Evolutionary conservation across 306 rosid species (phyloP).

Genomic region (Cicer judaicum): DNA sequence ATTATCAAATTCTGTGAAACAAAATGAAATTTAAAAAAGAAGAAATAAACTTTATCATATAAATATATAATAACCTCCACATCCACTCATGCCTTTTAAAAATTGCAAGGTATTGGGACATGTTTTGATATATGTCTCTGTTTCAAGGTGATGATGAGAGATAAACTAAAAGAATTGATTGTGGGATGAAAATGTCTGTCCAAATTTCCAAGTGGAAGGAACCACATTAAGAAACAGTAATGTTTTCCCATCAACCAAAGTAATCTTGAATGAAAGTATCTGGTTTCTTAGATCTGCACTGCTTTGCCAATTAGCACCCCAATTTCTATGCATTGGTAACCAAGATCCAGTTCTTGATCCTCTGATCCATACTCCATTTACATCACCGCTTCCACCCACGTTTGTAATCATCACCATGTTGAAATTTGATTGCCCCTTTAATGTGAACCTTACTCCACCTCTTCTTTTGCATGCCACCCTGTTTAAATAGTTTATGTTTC

Average conservation of each 20-base stretch:
- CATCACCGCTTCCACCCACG: slow-evolving; percentile 80
- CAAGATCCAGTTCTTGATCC: slow-evolving; percentile 58
- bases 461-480: slow-evolving; percentile 77
- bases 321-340: slow-evolving; percentile 79
- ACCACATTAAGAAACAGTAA: slow-evolving; percentile 59
- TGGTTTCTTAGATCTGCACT: slow-evolving; percentile 62
- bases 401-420: slow-evolving; percentile 88
- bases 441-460: slow-evolving; percentile 82
- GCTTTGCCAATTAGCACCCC: slow-evolving; percentile 94
- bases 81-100: not conserved
- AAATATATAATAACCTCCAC: not conserved
- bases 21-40: too few species aligned
- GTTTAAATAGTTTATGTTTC: too few species aligned
- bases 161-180: slow-evolving; percentile 62
- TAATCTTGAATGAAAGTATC: slow-evolving; percentile 71
- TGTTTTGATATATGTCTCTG: not conserved
- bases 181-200: slow-evolving; percentile 74
- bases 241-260: slow-evolving; percentile 61
- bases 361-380: slow-evolving; percentile 67
- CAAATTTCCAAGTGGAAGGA: slow-evolving; percentile 81
- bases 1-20: too few species aligned
- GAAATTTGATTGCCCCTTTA: slow-evolving; percentile 75
- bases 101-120: not conserved
- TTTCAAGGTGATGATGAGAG: not conserved
- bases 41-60: too few species aligned